phyloP scores from a whole-genome alignment of 2,329 filamentous ascomycete genomes.

The Hypoxylon sp. region DNA sequence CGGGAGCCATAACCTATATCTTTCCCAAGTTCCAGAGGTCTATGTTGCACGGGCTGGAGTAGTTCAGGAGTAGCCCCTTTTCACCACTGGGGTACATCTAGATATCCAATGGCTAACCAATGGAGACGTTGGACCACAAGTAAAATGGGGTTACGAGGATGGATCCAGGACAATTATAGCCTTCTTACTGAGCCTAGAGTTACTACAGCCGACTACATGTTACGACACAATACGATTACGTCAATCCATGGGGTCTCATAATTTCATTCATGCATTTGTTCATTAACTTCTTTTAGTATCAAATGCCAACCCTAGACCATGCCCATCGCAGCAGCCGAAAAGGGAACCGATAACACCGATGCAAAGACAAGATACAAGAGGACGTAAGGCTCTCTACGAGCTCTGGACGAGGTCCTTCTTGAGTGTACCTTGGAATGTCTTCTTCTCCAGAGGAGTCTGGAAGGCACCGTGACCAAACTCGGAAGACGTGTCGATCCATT shows the following conservation, averaged over 20 bases:
- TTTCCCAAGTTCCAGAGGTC: not conserved
- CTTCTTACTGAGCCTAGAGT: too few relatives aligned
- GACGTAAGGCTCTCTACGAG: conserved; percentile 59
- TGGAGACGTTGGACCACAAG: not conserved
- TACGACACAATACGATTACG: not conserved
- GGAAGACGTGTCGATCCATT: conserved; percentile 99
- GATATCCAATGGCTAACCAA: not conserved
- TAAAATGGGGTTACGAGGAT: too few relatives aligned
- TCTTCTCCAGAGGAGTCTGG: conserved; percentile 99
- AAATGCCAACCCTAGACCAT: conserved; percentile 55
- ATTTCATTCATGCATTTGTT: conserved; percentile 55
- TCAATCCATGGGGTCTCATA: conserved; percentile 39
- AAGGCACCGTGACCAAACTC: conserved; percentile 99
- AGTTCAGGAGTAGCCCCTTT: too few relatives aligned
- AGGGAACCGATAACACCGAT: conserved; percentile 70
- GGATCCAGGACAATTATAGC: too few relatives aligned
- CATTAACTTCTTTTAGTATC: conserved; percentile 54
- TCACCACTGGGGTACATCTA: too few relatives aligned
- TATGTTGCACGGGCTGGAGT: too few relatives aligned
- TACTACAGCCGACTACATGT: too few relatives aligned
- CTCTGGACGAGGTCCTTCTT: conserved; percentile 89
- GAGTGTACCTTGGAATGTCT: conserved; percentile 96
- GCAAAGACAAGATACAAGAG: conserved; percentile 65
- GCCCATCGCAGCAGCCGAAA: conserved; percentile 56
- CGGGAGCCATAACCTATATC: not conserved